A percentile compares a stretch with the other conserved stretches of the same genome.
These are phyloP conservation scores for Chenopodium album DNA, from an alignment of 148 eudicot genomes.

Conservation along the genomic window DNA sequence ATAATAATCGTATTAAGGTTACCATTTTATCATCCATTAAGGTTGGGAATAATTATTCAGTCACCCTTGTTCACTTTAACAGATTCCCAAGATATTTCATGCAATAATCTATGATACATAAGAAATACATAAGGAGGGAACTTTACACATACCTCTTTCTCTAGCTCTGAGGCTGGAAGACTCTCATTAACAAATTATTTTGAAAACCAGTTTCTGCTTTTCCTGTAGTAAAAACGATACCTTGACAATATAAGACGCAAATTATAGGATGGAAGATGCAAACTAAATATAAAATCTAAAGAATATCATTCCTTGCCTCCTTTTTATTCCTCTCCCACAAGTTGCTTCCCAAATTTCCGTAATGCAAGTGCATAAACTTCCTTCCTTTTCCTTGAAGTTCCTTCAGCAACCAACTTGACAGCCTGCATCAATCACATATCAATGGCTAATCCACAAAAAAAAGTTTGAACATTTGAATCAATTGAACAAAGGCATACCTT, in stretches of 20 bases:
- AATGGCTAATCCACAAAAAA: not conserved
- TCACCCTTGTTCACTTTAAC: not conserved
- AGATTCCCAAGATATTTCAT: not conserved
- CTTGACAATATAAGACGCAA: not conserved
- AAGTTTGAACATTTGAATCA: not conserved
- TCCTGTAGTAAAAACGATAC: slow-evolving; percentile 1
- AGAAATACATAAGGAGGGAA: not conserved
- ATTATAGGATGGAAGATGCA: not conserved
- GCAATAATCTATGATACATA: not conserved
- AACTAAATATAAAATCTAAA: not conserved
- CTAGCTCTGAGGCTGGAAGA: not conserved
- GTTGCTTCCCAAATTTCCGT: slow-evolving; percentile 65
- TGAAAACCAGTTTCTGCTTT: not conserved
- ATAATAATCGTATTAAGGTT: not conserved
- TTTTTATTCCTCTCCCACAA: slow-evolving; percentile 36
- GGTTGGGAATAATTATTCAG: too few relatives aligned
- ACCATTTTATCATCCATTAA: not conserved
- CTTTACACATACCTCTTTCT: slow-evolving; percentile 5
- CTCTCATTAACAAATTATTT: not conserved
- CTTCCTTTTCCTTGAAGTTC: slow-evolving; percentile 67
- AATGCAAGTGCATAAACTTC: slow-evolving; percentile 82
- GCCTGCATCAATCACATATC: slow-evolving; percentile 46
- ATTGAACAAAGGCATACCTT: not conserved
- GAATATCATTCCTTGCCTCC: slow-evolving; percentile 21
- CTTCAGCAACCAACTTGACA: slow-evolving; percentile 87